These are phyloP conservation scores for Oidiodendron maius DNA, from an alignment of 495 filamentous ascomycete genomes.

Conservation along the genomic window DNA sequence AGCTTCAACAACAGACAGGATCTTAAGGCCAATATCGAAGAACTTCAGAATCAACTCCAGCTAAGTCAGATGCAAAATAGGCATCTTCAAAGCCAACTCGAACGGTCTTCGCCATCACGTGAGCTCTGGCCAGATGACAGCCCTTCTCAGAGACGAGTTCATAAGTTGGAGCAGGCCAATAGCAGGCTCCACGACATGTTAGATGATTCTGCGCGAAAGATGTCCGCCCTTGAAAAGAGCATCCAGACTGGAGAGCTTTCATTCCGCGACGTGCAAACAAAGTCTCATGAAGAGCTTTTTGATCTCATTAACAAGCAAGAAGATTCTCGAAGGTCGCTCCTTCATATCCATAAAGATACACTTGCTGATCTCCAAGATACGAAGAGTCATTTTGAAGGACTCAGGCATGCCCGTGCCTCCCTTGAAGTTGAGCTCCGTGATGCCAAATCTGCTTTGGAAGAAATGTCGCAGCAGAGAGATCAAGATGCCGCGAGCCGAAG, in stretches of 20 bases:
- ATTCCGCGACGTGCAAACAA: conserved; percentile 85
- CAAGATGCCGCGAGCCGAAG: conserved; percentile 78
- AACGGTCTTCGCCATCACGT: conserved; percentile 52
- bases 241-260: conserved; percentile 86
- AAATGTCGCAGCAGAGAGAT: conserved; percentile 67
- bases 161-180: conserved; percentile 91
- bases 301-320: conserved; percentile 93
- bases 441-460: conserved; percentile 74
- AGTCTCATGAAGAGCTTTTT: conserved; percentile 90
- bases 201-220: conserved; percentile 90
- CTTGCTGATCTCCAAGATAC: conserved; percentile 78
- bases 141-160: conserved; percentile 73
- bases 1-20: conserved; percentile 89
- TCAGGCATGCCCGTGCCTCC: conserved; percentile 70
- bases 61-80: conserved; percentile 94
- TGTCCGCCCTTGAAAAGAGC: conserved; percentile 82
- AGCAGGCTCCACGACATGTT: conserved; percentile 89
- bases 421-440: conserved; percentile 90
- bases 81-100: conserved; percentile 85
- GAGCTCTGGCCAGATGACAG: conserved; percentile 72
- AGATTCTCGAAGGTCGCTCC: conserved; percentile 72
- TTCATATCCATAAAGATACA: conserved; percentile 79
- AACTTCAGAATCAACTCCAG: conserved; percentile 91
- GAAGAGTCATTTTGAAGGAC: conserved; percentile 77
- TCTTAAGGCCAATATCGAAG: conserved; percentile 81